Evolutionary conservation across 1,284 basidiomycete species (phyloP), one percentile per base, ranked within the genome.

Genomic region (Apiotrichum gracile): DNA sequence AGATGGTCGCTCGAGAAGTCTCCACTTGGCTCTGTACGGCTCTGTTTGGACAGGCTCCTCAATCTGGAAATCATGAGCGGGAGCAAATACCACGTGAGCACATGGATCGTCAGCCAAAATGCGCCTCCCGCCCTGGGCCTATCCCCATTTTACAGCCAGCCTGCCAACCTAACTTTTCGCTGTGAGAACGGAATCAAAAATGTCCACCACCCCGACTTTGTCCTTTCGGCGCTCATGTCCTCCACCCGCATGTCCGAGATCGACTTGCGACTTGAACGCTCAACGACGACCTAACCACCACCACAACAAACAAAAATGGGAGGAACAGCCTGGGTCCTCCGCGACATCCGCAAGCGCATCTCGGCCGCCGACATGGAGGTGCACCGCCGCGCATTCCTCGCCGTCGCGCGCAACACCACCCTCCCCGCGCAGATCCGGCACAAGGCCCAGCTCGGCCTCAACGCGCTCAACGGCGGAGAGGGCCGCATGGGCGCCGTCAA

Each of bases 381-480:
- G 48, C 78, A 85, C 39, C 85, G 91, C 25, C 80, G 89, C 51
- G 91, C 91, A 0, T 91, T 91, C 74, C 84, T 94, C 55, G 90
- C 84, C 73, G 86, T 94, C 61, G 90, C 91, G 21, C 83, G 91
- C 61, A 94, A 96, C 76, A 85, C 89, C 68, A 82, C 83, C 0
- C 77, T 94, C 13, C 85, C 91, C 8, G 78, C 87, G 5, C 85
- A 89, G 67, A 82, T 96, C 50, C 87, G 94, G 55, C 91, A 94
- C 75, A 89, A 93, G 68, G 93, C 94, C n/a, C 93, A 97, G 73
- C 79, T 97, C 54, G 89, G 94, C 68, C 81, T 97, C 51, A 94
- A 93, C 75, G 83, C 85, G 21, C 90, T 96, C 66, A 85, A 83
- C 55, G 82, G 83, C 46, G 88, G 89, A 73, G 86, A 88, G 10